Conservation (phyloP, 345 rosid genomes). For the Turnera subulata region DNA sequence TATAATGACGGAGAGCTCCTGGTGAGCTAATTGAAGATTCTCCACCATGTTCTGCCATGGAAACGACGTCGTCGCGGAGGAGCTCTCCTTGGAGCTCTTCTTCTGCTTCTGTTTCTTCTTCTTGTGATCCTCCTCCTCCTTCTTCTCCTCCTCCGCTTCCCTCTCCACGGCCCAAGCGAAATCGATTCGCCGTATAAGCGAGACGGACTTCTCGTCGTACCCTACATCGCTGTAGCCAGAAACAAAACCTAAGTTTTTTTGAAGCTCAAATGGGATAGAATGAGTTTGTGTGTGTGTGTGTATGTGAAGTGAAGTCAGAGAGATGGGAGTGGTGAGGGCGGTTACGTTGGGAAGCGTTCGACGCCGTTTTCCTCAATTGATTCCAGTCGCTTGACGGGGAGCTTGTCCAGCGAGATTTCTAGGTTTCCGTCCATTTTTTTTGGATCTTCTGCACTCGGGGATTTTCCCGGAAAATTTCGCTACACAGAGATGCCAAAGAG, state of each 20-base stretch:
- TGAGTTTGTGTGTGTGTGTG: not conserved
- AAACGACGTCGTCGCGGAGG: conserved; percentile 42
- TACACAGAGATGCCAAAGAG: not conserved
- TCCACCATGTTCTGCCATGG: conserved; percentile 90
- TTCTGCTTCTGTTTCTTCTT: conserved; percentile 52
- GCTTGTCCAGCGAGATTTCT: conserved; percentile 77
- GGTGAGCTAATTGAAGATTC: conserved; percentile 85
- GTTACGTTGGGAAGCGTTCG: conserved; percentile 72
- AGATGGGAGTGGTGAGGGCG: conserved; percentile 11
- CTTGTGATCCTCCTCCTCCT: conserved; percentile 35
- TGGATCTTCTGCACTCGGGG: not conserved
- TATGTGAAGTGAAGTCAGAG: not conserved
- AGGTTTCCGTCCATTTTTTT: conserved; percentile 52
- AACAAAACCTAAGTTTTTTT: not conserved
- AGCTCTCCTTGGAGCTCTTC: conserved; percentile 56
- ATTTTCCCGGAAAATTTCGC: conserved; percentile 9
- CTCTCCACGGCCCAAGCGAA: conserved; percentile 92
- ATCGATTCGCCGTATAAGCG: conserved; percentile 69
- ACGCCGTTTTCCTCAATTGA: conserved; percentile 74
- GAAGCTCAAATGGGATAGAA: not conserved
- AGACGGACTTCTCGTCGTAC: conserved; percentile 76
- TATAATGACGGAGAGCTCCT: conserved; percentile 79
- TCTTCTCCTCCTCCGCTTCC: conserved; percentile 61
- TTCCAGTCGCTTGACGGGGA: conserved; percentile 73
- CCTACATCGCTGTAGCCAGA: conserved; percentile 49